Base-by-base conservation (phyloP, 345 rosid genomes). In the Durio zibethinus region DNA sequence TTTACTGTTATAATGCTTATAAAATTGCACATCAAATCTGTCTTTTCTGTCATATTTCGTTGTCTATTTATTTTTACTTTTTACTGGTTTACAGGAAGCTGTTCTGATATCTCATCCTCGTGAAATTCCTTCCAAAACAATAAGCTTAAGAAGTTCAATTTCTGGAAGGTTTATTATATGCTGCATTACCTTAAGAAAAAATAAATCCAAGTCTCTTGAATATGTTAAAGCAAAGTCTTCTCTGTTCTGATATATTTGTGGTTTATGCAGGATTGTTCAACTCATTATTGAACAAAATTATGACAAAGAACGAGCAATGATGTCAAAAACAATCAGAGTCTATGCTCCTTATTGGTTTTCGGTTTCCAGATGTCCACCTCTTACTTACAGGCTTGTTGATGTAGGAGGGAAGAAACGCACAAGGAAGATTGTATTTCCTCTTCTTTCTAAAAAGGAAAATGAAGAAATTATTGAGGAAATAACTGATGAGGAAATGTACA, bases 291-390 rank as follows among this genome's bases (percentile, higher is more conserved):
- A 93, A 74, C 99, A 96, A 78, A 93, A 88, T 83, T 90, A 79
- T 84, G 89, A 92, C 77, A 87, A 82, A 78, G 94, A 87, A 47
- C 90, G 62, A 78, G 86, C 82, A 42, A 71, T 81, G 38, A 63
- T 88, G 84, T 87, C 88, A 65, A 96, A 88, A 85, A 83, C 73
- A 40, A 86, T 96, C 65, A 86, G 97, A 86, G 84, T 96, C 65
- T 93, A 96, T 71, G 97, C 97, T 79, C 94, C 98, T 43, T 90
- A 83, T 80, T 96, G 99, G 99, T 88, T 96, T 85, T 85, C 95
- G 56, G 79, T 93, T 76, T 84, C 95, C 38, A 88, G 92, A 84
- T 96, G 99, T 82, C 98, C 97, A 54, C 90, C 94, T 12, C 93
- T 96, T 81, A 85, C 86, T 59, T 90, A 77, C 69, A 84, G 83